Percentiles rank a stretch among this genome's conserved stretches.
phyloP scores from a whole-genome alignment of 345 rosid genomes.

The Populus pruinosa region DNA sequence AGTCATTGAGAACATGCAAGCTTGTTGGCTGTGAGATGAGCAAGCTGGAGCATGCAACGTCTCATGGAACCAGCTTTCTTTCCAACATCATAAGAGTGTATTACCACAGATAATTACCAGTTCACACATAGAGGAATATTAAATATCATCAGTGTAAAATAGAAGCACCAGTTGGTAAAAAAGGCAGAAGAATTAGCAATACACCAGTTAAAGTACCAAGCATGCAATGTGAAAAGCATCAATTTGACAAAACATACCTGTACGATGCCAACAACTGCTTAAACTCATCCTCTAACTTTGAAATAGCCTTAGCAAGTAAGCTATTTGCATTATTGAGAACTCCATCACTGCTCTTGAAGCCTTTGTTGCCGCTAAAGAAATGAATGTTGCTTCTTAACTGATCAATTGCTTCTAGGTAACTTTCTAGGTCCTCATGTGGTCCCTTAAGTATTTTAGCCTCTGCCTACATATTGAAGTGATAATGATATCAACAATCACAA shows the following conservation, averaged over 20 bases:
- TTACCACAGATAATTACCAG: not conserved
- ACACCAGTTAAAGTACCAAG: not conserved
- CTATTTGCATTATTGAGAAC: constrained; percentile 64
- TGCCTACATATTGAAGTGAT: constrained; percentile 54
- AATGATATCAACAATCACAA: constrained; percentile 13
- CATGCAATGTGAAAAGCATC: not conserved
- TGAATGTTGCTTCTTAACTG: constrained; percentile 72
- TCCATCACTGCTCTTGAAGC: constrained; percentile 68
- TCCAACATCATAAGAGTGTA: not conserved
- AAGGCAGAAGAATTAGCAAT: not conserved
- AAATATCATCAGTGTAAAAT: not conserved
- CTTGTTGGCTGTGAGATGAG: not conserved
- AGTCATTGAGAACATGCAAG: not conserved
- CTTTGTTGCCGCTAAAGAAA: constrained; percentile 63
- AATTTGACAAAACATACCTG: constrained; percentile 49
- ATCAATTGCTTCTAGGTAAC: constrained; percentile 83
- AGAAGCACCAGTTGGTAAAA: not conserved
- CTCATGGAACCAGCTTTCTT: not conserved
- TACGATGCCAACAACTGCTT: constrained; percentile 69
- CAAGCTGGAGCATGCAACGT: not conserved
- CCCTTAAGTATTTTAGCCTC: constrained; percentile 91
- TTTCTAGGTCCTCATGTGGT: constrained; percentile 90
- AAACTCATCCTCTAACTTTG: constrained; percentile 93
- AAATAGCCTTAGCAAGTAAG: constrained; percentile 85
- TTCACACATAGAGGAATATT: not conserved